Evolutionary conservation across 495 filamentous ascomycete species (phyloP), one percentile per base, ranked within the genome.

Genomic region (Penicillium samsonianum): DNA sequence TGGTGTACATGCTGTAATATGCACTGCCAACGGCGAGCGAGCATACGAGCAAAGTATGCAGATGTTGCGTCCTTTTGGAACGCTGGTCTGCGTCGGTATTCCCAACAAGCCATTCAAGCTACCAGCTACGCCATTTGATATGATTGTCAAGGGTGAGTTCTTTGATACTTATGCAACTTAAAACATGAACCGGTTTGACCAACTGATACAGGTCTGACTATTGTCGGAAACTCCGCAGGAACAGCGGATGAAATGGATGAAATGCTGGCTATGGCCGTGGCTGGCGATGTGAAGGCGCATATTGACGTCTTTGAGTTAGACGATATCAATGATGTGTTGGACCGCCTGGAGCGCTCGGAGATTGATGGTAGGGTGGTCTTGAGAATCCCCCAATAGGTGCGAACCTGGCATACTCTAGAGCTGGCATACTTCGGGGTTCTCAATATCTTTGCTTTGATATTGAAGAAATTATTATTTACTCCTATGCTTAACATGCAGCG

Each of bases 1-100:
- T n/a, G 75, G 77, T 25, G 75, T 69, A 11, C 74, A 79, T 48
- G 75, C 68, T n/a, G 74, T 77, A 8, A 75, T 79, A 4, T 79
- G 75, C 43, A 74, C 70, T 0, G 75, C 75, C 8, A 75, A 77
- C 48, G 61, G 68, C 20, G 70, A 74, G 45, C 50, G 59, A 14
- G 70, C 74, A n/a, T 79, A 78, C 45, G 63, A 63, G 20, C 73
- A 77, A 50, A 75, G 73, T 37, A 65, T 76, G 66, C 62, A 68
- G 4, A 65, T 76, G 55, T 61, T 77, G 9, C 74, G 77, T 19
- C 64, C 68, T 0, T 62, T 77, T 3, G 77, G 74, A 4, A 75
- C 71, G 2, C 61, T 77, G 10, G 77, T 78, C 14, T 79, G 77
- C 43, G 74, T 78, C 4, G 76, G 76, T 20, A 75, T 78, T 20